These are phyloP conservation scores for Aspergillus pseudonomiae DNA, from an alignment of 2,329 filamentous ascomycete genomes.

Conservation along the genomic window DNA sequence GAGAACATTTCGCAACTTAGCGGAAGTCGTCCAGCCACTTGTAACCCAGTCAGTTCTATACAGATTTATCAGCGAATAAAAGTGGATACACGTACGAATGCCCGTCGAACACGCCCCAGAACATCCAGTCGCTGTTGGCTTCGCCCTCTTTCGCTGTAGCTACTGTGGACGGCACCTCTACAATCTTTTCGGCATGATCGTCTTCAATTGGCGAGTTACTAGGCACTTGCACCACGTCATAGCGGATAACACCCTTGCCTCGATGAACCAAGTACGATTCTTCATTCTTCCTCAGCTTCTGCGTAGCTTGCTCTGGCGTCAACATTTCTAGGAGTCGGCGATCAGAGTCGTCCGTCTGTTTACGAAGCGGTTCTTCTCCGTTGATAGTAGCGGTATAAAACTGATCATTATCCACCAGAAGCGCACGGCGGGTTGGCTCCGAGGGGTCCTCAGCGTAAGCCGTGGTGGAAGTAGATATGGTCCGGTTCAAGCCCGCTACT, in stretches of 20 bases:
- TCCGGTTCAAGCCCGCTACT: constrained; percentile 27
- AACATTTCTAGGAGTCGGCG: constrained; percentile 93
- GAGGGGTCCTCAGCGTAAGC: constrained; percentile 45
- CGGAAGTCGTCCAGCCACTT: constrained; percentile 97
- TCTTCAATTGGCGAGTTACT: constrained; percentile 99
- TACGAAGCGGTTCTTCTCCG: constrained; percentile 83
- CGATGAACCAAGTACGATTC: constrained; percentile 89
- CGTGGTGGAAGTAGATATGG: constrained; percentile 30
- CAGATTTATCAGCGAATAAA: not conserved
- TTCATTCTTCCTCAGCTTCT: constrained; percentile 85
- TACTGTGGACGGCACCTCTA: constrained; percentile 74
- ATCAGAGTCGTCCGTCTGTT: constrained; percentile 82
- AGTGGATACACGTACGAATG: constrained; percentile 70
- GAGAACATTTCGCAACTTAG: constrained; percentile 87
- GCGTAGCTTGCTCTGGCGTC: constrained; percentile 88
- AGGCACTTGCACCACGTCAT: constrained; percentile 90
- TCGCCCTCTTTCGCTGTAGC: constrained; percentile 59
- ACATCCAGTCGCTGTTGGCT: constrained; percentile 90
- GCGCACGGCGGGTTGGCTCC: constrained; percentile 65
- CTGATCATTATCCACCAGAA: constrained; percentile 88
- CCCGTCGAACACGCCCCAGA: constrained; percentile 98
- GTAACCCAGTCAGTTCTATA: constrained; percentile 6
- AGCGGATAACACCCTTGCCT: constrained; percentile 88
- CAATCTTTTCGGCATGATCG: constrained; percentile 97
- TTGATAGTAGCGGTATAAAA: constrained; percentile 86